phyloP scores from a whole-genome alignment of 169 alveolate species.

The Eimeria falciformis region DNA sequence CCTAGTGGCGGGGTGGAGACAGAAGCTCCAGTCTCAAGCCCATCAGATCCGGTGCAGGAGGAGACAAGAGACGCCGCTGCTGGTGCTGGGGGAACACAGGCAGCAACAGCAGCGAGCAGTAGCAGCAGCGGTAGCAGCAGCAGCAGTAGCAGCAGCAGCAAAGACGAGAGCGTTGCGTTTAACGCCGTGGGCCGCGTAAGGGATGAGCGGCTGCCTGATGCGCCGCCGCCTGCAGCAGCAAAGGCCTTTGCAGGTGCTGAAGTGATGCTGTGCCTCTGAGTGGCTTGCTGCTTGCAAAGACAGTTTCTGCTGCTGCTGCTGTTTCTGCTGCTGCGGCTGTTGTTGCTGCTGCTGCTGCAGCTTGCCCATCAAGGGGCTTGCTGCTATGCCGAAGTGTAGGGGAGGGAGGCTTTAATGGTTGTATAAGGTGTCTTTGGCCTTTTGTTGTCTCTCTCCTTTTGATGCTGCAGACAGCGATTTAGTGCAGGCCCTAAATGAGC shows the following conservation, averaged over 20 bases:
- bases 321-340: neutral
- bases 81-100: neutral
- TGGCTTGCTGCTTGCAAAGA: constrained; percentile 8
- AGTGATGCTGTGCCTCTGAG: neutral
- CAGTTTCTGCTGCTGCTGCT: neutral
- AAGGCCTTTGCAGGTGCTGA: constrained; percentile 68
- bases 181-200: constrained; percentile 68
- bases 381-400: too few species aligned
- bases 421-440: too few species aligned
- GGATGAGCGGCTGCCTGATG: constrained; percentile 59
- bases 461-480: constrained; percentile 45
- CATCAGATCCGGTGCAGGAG: neutral
- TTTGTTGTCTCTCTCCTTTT: neutral
- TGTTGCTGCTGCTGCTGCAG: constrained; percentile 20
- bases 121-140: constrained; percentile 4
- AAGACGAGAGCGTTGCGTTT: constrained; percentile 50
- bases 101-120: constrained; percentile 3
- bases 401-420: too few species aligned
- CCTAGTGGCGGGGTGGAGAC: neutral
- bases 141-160: constrained; percentile 58
- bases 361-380: neutral
- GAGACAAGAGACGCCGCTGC: constrained; percentile 30
- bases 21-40: neutral
- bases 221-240: constrained; percentile 69
- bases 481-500: constrained; percentile 52